Base-by-base conservation (phyloP, 1,284 basidiomycete genomes). In the Caloboletus inedulis region DNA sequence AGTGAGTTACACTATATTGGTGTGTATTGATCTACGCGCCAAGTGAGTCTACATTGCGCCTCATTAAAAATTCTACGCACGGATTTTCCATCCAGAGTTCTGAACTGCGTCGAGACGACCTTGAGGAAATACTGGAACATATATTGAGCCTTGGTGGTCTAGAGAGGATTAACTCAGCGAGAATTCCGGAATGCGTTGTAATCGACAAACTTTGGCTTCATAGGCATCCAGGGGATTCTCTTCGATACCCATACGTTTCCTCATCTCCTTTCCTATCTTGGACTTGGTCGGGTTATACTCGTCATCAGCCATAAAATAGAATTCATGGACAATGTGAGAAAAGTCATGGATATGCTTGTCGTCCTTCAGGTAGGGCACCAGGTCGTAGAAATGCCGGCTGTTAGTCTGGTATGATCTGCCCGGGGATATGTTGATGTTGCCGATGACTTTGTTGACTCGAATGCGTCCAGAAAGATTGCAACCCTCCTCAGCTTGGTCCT, bases 81-180 rank as follows among this genome's bases (percentile, higher is more conserved):
- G 35, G 77, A 74, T 62, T 87, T 80, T 34, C 85, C 87, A 57
- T 87, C 82, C n/a, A 95, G 74, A 31, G 87, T 88, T 57, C 83
- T 80, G 74, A 96, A 97, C 65, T 89, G 86, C 2, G 94, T 98
- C 7, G 91, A 93, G 33, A 98, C 94, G 43, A 97, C 94, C 71
- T 99, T 99, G 67, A 98, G 77, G 82, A 98, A 98, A 73, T 98
- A 96, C 65, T 94, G 92, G 80, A 92, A 95, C 92, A 94, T 93
- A 68, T 90, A 94, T 59, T 89, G 79, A 27, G 87, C 73, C 70
- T 84, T 82, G 56, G 66, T 70, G 2, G 87, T 87, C 84, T 88
- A 59, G 19, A 43, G 34, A 39, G 19, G 52, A 49, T 35, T 14
- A 47, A 40, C 21, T 59, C 44, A 60, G 41, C 14, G 45, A 2